These are phyloP conservation scores for Clavariopsis aquatica DNA, from an alignment of 495 filamentous ascomycete species.

Conservation along the genomic window DNA sequence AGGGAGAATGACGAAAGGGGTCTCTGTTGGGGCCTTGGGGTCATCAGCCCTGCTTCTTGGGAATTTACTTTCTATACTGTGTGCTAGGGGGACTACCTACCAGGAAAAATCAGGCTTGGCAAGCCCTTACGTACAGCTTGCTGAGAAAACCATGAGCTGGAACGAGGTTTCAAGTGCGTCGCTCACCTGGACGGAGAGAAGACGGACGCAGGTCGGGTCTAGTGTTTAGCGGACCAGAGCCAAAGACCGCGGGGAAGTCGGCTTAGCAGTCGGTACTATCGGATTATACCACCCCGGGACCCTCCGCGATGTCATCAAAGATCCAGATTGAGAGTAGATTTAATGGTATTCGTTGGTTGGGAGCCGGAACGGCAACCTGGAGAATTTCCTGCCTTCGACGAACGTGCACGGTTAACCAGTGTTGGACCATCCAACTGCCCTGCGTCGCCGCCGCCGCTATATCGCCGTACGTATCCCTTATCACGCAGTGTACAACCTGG, in stretches of 20 bases:
- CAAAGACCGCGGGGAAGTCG: conserved; percentile 33
- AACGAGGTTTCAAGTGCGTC: conserved; percentile 22
- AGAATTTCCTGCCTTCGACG: not conserved
- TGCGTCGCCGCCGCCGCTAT: not conserved
- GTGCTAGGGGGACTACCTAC: conserved; percentile 4
- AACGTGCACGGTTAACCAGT: not conserved
- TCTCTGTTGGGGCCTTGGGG: not conserved
- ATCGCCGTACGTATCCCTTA: not conserved
- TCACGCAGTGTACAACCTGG: not conserved
- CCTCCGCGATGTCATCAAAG: conserved; percentile 6
- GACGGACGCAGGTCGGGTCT: conserved; percentile 22
- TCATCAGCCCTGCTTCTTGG: conserved; percentile 22
- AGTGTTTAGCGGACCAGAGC: conserved; percentile 28
- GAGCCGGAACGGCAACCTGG: not conserved
- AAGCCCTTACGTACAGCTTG: conserved; percentile 6
- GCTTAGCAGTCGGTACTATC: conserved; percentile 14
- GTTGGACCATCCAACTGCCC: not conserved
- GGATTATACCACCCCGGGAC: conserved; percentile 14
- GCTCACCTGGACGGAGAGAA: conserved; percentile 13
- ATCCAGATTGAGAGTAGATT: not conserved
- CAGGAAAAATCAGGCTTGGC: conserved; percentile 9
- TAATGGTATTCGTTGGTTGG: conserved; percentile 5
- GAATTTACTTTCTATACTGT: conserved; percentile 24
- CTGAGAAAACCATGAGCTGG: conserved; percentile 22
- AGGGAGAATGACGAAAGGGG: conserved; percentile 1